Percentiles rank a stretch among this genome's conserved stretches.
These are phyloP conservation scores for Vairimorpha necatrix DNA, from an alignment of 371 early-diverging fungal species.

Conservation along the genomic window DNA sequence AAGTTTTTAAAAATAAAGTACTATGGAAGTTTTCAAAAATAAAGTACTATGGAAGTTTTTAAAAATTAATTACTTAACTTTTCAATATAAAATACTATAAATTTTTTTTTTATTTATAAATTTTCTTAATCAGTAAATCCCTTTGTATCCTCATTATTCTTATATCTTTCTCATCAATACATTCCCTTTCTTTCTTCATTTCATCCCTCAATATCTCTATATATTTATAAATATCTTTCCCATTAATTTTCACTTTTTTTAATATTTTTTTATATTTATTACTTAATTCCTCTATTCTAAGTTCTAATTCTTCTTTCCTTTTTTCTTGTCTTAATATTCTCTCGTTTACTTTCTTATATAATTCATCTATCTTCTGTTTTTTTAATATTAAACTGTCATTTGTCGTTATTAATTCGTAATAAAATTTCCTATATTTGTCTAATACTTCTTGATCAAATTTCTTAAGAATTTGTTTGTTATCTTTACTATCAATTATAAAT, in stretches of 20 bases:
- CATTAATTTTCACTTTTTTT: constrained; percentile 10
- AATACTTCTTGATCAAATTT: constrained; percentile 26
- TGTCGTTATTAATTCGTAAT: constrained; percentile 23
- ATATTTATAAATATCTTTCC: neutral
- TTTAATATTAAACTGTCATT: constrained; percentile 30
- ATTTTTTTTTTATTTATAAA: neutral
- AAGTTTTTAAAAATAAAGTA: no score
- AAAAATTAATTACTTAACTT: no score
- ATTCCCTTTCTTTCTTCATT: neutral
- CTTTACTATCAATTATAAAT: neutral
- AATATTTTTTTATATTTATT: neutral
- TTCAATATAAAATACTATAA: neutral
- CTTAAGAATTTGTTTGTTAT: constrained; percentile 13
- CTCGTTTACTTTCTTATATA: constrained; percentile 6
- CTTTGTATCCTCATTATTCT: constrained; percentile 22
- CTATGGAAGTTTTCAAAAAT: no score
- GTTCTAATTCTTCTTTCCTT: constrained; percentile 9
- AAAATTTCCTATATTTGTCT: constrained; percentile 30
- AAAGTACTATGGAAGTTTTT: no score
- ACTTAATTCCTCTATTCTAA: constrained; percentile 6
- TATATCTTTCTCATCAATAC: constrained; percentile 24
- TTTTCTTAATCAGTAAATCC: constrained; percentile 18
- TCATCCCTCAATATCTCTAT: neutral
- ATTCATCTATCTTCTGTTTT: neutral
- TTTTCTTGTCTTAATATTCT: neutral